Base-by-base conservation (phyloP, 169 alveolate species). In the Cryptosporidium tyzzeri region DNA sequence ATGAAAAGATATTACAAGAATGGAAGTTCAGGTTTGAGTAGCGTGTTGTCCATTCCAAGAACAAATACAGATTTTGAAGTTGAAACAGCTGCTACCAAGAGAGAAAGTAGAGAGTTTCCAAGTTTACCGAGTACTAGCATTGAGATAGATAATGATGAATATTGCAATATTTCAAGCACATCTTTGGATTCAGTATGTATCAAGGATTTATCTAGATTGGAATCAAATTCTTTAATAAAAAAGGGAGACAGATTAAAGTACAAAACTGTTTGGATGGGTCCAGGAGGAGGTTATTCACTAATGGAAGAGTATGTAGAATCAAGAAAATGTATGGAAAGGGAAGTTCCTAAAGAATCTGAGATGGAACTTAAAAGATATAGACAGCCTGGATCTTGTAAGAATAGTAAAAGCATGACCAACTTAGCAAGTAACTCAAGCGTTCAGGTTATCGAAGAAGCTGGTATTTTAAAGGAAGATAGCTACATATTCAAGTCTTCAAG, bases 181-280 rank as follows among this genome's bases (percentile, higher is more conserved):
- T 26, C 41, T 73, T 35, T 33, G 51, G 86, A 33, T n/a, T 59
- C 71, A 16, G 33, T 21, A 4, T 16, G 39, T 16, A 39, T 44
- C 18, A 39, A 69, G 2, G 35, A 51, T 73, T 58, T 37, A 26
- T 73, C 86, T 18, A 73, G 16, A 31, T 53, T 37, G 70, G 70
- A 51, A 2, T 51, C 53, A 23, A 55, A 55, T 7, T 23, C 35
- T 1, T 9, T 14, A 9, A 23, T 18, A 10, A 29, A 12, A 10
- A 67, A 71, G 10, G 16, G 45, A 12, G 35, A 62, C 12, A 23
- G 21, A 45, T 31, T 80, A 33, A 80, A 80, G 37, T 65, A 80
- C 50, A 80, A 80, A 45, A 80, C 75, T 26, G 74, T 80, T 26
- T 80, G 89, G 89, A 44, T 80, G 75, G 89, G 89, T 8, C 89